Evolutionary conservation across 805 yeast species (phyloP).

Genomic region (Ogataea ramenticola): DNA sequence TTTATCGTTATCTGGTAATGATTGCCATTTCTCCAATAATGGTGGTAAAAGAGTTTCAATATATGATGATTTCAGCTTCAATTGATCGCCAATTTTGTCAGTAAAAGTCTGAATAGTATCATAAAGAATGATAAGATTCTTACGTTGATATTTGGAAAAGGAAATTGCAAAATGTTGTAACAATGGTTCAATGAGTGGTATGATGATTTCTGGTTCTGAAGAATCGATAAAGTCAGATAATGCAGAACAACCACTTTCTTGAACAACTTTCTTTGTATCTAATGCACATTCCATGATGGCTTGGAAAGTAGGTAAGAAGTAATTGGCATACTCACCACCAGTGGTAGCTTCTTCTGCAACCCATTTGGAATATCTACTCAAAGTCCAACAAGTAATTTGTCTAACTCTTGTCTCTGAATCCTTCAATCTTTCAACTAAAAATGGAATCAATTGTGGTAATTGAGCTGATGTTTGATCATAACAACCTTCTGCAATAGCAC

Average conservation of each 20-base stretch:
- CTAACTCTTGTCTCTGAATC: conserved; percentile 81
- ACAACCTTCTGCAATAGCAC: conserved; percentile 91
- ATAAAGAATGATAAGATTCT: conserved; percentile 73
- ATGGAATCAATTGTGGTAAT: conserved; percentile 77
- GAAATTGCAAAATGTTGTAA: conserved; percentile 66
- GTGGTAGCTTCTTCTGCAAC: conserved; percentile 60
- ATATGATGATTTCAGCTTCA: conserved; percentile 45
- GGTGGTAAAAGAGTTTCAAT: conserved; percentile 71
- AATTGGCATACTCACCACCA: conserved; percentile 56
- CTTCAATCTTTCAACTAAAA: conserved; percentile 67
- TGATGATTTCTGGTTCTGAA: conserved; percentile 55
- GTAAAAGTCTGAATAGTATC: conserved; percentile 89
- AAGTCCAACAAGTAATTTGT: conserved; percentile 93
- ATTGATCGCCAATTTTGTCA: conserved; percentile 59
- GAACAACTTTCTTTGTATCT: conserved; percentile 88
- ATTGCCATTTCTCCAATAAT: conserved; percentile 73
- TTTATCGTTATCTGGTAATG: conserved; percentile 65
- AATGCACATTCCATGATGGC: conserved; percentile 68
- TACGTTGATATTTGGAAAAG: conserved; percentile 71
- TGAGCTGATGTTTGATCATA: conserved; percentile 61
- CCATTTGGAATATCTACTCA: conserved; percentile 81
- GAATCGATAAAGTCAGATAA: conserved; percentile 77
- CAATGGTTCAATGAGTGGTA: conserved; percentile 58
- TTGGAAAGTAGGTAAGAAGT: conserved; percentile 71
- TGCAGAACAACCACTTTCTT: conserved; percentile 87